Base-by-base conservation (phyloP, 2,329 filamentous ascomycete species). In the Fusarium protoensiforme region DNA sequence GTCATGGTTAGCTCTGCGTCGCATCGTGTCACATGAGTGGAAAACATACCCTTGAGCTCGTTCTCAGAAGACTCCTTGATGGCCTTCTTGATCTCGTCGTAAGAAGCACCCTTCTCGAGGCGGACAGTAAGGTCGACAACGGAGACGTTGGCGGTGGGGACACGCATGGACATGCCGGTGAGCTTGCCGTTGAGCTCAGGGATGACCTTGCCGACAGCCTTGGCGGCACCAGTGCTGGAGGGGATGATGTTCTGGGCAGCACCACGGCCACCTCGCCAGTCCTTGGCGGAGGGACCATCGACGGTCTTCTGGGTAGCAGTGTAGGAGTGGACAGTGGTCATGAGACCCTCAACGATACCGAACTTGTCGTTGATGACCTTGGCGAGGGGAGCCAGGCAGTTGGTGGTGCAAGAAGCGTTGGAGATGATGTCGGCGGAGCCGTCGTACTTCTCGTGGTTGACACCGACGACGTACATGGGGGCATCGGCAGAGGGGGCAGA, bases 181-280 rank as follows among this genome's bases (percentile, higher is more conserved):
- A 98, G 94, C 93, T 99, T 99, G 91, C 96, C 96, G 89, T 98
- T 98, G 79, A 99, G 92, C 80, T 91, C 88, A 80, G 96, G 96
- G 82, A 98, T 98, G 89, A 98, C 96, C 93, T 99, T 99, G 89
- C 96, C 96, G 88, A 99, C 96, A 84, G 96, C 96, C 94, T 99
- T 99, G 85, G 96, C 96, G 86, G 96, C 96, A 92, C 96, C 96
- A 78, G 96, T 99, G 91, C 94, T 97, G 90, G 92, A 94, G 87
- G 96, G 96, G 83, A 99, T 98, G 91, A 98, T 98, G 93, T 99
- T 98, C 91, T 97, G 94, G 83, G 96, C 96, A 88, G 96, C 96
- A 81, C 94, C 95, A 89, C 96, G 96, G 86, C 96, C 96, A 92
- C 96, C 96, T 88, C 96, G 93, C 96, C 96, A 99, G 90, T 98